Evolutionary conservation across 1,284 basidiomycete species (phyloP).

Genomic region (Apiotrichum laibachii): DNA sequence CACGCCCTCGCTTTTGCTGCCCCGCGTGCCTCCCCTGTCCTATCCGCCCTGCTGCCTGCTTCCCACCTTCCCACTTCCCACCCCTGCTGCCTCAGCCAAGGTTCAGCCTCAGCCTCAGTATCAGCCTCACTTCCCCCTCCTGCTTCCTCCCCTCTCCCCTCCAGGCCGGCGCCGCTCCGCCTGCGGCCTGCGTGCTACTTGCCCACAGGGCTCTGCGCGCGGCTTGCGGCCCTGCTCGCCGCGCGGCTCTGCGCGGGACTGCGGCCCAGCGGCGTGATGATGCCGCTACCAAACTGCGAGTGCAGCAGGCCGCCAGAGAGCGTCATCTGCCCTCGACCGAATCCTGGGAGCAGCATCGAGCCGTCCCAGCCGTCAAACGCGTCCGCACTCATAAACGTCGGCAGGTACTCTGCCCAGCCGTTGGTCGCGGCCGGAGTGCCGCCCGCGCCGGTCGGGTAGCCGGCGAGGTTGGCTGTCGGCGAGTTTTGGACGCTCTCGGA

Average conservation of each 20-base stretch:
- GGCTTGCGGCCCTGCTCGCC: conserved; percentile 14
- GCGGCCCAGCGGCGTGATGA: conserved; percentile 43
- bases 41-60: too few relatives aligned
- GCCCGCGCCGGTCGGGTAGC: conserved; percentile 5
- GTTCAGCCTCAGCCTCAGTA: too few relatives aligned
- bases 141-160: too few relatives aligned
- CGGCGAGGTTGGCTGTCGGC: conserved; percentile 24
- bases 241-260: conserved; percentile 23
- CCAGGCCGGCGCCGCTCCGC: too few relatives aligned
- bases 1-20: too few relatives aligned
- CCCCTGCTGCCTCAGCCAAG: too few relatives aligned
- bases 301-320: conserved; percentile 49
- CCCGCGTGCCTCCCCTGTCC: too few relatives aligned
- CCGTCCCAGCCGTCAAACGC: conserved; percentile 52
- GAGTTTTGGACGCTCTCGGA: conserved; percentile 41
- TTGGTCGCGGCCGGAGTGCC: conserved; percentile 28
- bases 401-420: conserved; percentile 48
- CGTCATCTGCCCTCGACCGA: conserved; percentile 49
- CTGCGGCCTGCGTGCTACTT: too few relatives aligned
- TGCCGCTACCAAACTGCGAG: conserved; percentile 49
- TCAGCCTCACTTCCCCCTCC: too few relatives aligned
- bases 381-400: conserved; percentile 47
- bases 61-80: too few relatives aligned
- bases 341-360: conserved; percentile 49
- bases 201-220: conserved; percentile 20